Conservation (phyloP, 1,284 basidiomycete genomes). For the Tilletia walkeri region DNA sequence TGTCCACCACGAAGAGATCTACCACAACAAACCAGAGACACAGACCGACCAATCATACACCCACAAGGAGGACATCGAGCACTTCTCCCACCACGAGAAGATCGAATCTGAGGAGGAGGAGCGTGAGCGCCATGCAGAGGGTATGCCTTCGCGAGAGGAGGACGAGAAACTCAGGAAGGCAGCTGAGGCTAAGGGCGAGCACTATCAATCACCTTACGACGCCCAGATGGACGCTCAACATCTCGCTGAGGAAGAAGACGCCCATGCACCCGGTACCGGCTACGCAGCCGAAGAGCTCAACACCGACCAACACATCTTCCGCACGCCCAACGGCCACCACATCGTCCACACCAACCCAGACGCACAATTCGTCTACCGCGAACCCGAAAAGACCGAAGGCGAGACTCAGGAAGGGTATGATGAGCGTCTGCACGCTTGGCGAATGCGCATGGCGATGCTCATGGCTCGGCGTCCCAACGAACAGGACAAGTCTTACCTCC, state of each 20-base stretch:
- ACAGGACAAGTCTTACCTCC: conserved; percentile 16
- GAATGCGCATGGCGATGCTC: conserved; percentile 5
- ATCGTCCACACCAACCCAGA: conserved; percentile 41
- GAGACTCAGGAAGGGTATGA: conserved; percentile 35
- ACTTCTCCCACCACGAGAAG: conserved; percentile 79
- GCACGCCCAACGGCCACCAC: conserved; percentile 47
- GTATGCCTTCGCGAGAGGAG: conserved; percentile 62
- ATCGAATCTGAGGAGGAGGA: conserved; percentile 86
- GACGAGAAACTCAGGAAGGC: conserved; percentile 39
- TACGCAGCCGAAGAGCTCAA: conserved; percentile 46
- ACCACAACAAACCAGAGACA: conserved; percentile 90
- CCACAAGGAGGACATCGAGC: conserved; percentile 73
- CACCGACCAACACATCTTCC: conserved; percentile 49
- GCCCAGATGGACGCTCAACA: conserved; percentile 42
- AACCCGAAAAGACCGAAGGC: conserved; percentile 21
- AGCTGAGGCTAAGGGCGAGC: conserved; percentile 40
- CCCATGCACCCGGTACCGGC: conserved; percentile 39
- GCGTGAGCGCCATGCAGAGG: conserved; percentile 75
- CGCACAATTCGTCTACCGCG: conserved; percentile 31
- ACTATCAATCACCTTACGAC: conserved; percentile 50
- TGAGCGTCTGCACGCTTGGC: conserved; percentile 31
- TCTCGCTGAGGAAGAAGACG: conserved; percentile 40
- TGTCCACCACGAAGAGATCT: conserved; percentile 67
- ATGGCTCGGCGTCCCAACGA: conserved; percentile 4
- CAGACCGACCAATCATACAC: conserved; percentile 92